These are phyloP conservation scores for Annulohypoxylon bovei DNA, from an alignment of 495 filamentous ascomycete species.

Conservation along the genomic window DNA sequence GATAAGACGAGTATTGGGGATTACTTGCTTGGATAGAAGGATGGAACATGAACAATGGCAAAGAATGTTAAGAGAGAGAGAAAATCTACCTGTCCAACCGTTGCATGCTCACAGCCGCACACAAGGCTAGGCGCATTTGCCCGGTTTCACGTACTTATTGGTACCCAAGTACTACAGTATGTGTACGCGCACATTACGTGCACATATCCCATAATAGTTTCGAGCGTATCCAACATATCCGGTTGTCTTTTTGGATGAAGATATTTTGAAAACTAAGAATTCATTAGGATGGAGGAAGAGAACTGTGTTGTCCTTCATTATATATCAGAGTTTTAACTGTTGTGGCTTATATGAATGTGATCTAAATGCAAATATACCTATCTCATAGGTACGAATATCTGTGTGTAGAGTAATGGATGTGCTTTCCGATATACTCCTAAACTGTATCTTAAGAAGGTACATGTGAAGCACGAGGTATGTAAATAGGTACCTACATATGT, in stretches of 20 bases:
- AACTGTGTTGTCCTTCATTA: background rate
- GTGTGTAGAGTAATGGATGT: background rate
- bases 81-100: background rate
- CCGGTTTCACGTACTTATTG: slow-evolving; percentile 12
- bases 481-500: background rate
- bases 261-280: background rate
- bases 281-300: background rate
- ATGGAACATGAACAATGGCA: slow-evolving; percentile 5
- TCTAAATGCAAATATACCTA: too few species aligned
- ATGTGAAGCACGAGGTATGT: background rate
- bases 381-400: too few species aligned
- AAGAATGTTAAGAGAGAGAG: slow-evolving; percentile 15
- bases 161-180: slow-evolving; percentile 11
- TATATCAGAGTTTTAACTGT: background rate
- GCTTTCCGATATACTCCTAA: background rate
- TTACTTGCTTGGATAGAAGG: slow-evolving; percentile 4
- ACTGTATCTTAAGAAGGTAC: background rate
- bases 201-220: background rate
- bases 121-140: slow-evolving; percentile 7
- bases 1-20: slow-evolving; percentile 1
- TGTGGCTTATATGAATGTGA: background rate
- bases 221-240: background rate
- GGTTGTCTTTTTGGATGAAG: background rate
- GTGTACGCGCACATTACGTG: slow-evolving; percentile 4
- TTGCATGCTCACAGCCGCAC: slow-evolving; percentile 9